These are phyloP conservation scores for Globisporangium sylvaticum DNA, from an alignment of 352 stramenopile species.

Conservation along the genomic window DNA sequence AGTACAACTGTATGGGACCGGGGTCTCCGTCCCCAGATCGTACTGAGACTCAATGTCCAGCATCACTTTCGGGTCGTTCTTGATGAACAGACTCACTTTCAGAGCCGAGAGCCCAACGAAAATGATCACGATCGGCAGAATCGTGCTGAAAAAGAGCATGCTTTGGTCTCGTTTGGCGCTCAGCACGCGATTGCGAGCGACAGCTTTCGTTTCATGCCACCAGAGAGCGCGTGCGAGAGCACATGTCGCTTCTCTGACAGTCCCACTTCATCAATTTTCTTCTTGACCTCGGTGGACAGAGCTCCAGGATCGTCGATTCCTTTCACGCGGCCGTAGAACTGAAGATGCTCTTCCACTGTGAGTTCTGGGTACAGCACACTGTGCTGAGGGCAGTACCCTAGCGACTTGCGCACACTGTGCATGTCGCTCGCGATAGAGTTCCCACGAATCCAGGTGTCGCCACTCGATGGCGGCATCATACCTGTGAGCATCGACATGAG, in stretches of 20 bases:
- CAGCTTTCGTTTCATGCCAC: slow-evolving; percentile 79
- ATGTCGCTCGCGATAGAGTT: slow-evolving; percentile 72
- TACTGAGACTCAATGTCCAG: slow-evolving; percentile 34
- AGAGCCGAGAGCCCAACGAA: slow-evolving; percentile 59
- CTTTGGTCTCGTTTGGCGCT: slow-evolving; percentile 54
- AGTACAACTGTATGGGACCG: slow-evolving; percentile 48
- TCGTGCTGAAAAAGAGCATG: slow-evolving; percentile 70
- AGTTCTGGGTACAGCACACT: slow-evolving; percentile 95
- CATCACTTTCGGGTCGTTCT: slow-evolving; percentile 46
- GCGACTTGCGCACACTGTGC: slow-evolving; percentile 78
- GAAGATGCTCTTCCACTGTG: slow-evolving; percentile 94
- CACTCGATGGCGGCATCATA: slow-evolving; percentile 53
- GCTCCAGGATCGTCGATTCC: slow-evolving; percentile 33
- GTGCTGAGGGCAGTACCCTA: slow-evolving; percentile 97
- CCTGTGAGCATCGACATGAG: slow-evolving; percentile 81
- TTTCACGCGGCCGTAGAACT: slow-evolving; percentile 93
- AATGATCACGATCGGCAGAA: slow-evolving; percentile 69
- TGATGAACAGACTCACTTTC: slow-evolving; percentile 41
- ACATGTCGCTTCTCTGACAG: slow-evolving; percentile 85
- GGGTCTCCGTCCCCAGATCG: slow-evolving; percentile 23
- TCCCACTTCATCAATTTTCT: slow-evolving; percentile 87
- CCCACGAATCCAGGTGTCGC: slow-evolving; percentile 55
- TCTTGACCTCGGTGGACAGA: slow-evolving; percentile 24
- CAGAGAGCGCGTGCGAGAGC: slow-evolving; percentile 49
- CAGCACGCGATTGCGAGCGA: slow-evolving; percentile 65